Base-by-base conservation (phyloP, 2,329 filamentous ascomycete genomes). In the Phaeosphaeriaceae sp. region DNA sequence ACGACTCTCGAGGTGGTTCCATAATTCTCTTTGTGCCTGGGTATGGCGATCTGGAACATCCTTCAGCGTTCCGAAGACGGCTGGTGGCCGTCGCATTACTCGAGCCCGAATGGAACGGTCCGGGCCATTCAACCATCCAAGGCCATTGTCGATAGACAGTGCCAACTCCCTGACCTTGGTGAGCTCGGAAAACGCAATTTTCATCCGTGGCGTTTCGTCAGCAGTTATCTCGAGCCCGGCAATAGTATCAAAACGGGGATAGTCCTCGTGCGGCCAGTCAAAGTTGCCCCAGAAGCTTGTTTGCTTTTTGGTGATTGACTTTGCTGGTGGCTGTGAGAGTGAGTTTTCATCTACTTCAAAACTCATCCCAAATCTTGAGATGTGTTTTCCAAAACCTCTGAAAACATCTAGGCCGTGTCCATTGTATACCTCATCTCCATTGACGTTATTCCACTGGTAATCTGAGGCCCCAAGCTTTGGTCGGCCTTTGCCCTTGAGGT, bases 71-170 rank as follows among this genome's bases (percentile, higher is more conserved):
- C 79, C 79, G 61, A 85, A 84, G 1, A 84, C 75, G 7, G 65
- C 54, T 21, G 73, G 67, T 16, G 68, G 70, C 1, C 73, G 74
- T 15, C 76, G 71, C 38, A 81, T 74, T 16, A 81, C 74, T 5
- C 75, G 74, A 37, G 79, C 79, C 16, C 76, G 70, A 32, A 79
- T 72, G 0, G 79, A 81, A 15, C 78, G 72, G 64, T 88, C 85
- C 1, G 86, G 83, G 0, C 86, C 86, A 38, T 76, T 75, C 9
- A 90, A 77, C 78, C 85, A 89, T 9, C 87, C 87, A 30, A 89
- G 76, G 8, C 87, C 86, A 47, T 81, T 85, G 62, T 88, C 84
- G 33, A 88, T 79, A 15, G 84, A 88, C 3, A 90, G 71, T 0
- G 83, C 87, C n/a, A 90, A 77, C 52, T 88, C 85, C 29, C 76